Evolutionary conservation across 2,329 filamentous ascomycete genomes (phyloP).

Genomic region (Penicillium verrucosum): DNA sequence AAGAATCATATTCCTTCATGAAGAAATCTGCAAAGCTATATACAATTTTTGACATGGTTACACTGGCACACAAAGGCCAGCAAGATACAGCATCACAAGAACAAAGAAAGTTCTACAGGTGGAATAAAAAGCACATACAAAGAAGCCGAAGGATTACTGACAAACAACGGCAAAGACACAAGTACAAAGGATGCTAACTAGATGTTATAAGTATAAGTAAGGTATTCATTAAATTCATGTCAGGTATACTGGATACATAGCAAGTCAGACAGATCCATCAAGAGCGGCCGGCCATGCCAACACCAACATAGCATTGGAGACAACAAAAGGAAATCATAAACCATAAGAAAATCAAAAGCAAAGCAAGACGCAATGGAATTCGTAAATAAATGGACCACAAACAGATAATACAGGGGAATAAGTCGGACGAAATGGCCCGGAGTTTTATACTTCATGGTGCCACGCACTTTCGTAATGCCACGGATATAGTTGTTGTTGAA

Average conservation of each 20-base stretch:
- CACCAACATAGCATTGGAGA: slow-evolving; percentile 17
- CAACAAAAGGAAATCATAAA: slow-evolving; percentile 27
- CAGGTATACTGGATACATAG: slow-evolving; percentile 10
- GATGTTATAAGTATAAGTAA: not conserved
- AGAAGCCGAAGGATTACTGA: not conserved
- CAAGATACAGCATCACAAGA: not conserved
- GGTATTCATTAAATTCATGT: slow-evolving; percentile 15
- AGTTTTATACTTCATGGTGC: not conserved
- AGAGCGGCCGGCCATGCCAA: slow-evolving; percentile 4
- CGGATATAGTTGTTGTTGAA: not conserved
- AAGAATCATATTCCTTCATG: not conserved
- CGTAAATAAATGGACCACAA: slow-evolving; percentile 19
- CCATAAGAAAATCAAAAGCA: slow-evolving; percentile 2
- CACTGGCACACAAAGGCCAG: not conserved
- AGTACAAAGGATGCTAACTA: not conserved
- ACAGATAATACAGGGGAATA: slow-evolving; percentile 39
- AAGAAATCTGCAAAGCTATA: not conserved
- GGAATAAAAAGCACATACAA: not conserved
- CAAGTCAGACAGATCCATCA: slow-evolving; percentile 7
- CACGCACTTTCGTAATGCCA: not conserved
- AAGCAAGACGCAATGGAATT: slow-evolving; percentile 17
- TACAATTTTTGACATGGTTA: not conserved
- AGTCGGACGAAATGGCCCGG: not conserved
- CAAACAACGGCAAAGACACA: not conserved
- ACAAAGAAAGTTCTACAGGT: not conserved